Base-by-base conservation (phyloP, 805 yeast genomes). In the Suhomyces sp. region DNA sequence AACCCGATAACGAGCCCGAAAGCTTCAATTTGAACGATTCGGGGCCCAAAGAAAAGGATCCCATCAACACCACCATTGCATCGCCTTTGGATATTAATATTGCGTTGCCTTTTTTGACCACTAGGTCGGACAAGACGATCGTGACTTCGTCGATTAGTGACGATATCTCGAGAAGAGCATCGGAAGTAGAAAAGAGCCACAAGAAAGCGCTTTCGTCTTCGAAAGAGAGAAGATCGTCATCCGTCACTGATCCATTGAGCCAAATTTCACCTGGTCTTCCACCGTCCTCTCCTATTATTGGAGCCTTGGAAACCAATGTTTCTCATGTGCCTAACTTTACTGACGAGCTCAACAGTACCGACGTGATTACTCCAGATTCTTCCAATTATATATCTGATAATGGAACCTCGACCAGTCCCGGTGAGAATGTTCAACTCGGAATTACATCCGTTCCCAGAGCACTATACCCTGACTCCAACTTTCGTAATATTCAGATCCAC, bases 391-490 rank as follows among this genome's bases (percentile, higher is more conserved):
- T 71, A 60, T 54, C 60, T n/a, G 72, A 70, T 29, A 67, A 66
- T n/a, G 53, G 55, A 38, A 55, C 52, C 10, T 27, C 29, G 51
- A 22, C 10, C n/a, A 29, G 27, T n/a, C 47, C 54, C 22, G 33
- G 51, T n/a, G 75, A 71, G 38, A 68, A 67, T 52, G 63, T 68
- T 22, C 69, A 64, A 40, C 64, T 62, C 17, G 79, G 80, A 2
- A 73, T 60, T 52, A 75, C 78, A 5, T 55, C 60, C 0, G 61
- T 69, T 1, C 51, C 69, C 0, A 66, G 70, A 46, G 80, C 80
- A 1, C 74, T 86, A 49, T 80, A 82, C 57, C 85, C 92, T 1
- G 91, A 87, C 60, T 73, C 80, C 13, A 82, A 86, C 57, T 85
- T 80, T 60, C 77, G 83, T 33, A 86, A 84, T 60, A 76, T 88